phyloP scores from a whole-genome alignment of 139 green algal genomes.

The Nannochloris sp. region DNA sequence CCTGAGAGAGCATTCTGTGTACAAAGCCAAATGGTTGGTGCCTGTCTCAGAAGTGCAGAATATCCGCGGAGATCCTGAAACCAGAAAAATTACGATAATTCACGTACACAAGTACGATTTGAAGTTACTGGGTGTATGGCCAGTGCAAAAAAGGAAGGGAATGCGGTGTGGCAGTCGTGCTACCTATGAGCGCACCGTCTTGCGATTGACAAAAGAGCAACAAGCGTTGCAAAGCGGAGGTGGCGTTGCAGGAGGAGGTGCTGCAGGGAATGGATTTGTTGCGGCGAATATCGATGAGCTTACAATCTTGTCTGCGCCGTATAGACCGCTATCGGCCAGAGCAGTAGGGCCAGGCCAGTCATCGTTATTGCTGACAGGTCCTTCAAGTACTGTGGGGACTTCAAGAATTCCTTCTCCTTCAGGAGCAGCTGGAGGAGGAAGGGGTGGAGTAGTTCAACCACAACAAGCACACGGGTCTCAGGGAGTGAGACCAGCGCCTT shows the following conservation, averaged over 20 bases:
- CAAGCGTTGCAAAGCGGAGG: slow-evolving; percentile 9
- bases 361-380: too few species aligned
- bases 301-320: slow-evolving; percentile 22
- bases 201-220: slow-evolving; percentile 23
- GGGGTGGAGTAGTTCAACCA: too few species aligned
- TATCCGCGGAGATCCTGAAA: slow-evolving; percentile 35
- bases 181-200: slow-evolving; percentile 31
- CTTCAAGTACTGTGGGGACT: too few species aligned
- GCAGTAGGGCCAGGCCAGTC: too few species aligned
- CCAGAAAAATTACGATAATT: slow-evolving; percentile 31
- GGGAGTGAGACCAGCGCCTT: too few species aligned
- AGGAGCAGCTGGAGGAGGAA: too few species aligned
- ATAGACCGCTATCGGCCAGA: not conserved
- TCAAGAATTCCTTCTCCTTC: too few species aligned
- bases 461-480: too few species aligned
- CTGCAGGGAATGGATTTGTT: not conserved
- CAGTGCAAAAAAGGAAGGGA: slow-evolving; percentile 30
- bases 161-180: slow-evolving; percentile 28
- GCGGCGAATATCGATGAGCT: slow-evolving; percentile 1
- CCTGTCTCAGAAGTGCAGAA: slow-evolving; percentile 38
- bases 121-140: slow-evolving; percentile 36
- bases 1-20: slow-evolving; percentile 22
- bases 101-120: slow-evolving; percentile 34
- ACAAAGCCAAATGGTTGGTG: slow-evolving; percentile 44
- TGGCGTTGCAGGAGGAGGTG: not conserved